These are phyloP conservation scores for Aquilaria malaccensis DNA, from an alignment of 345 rosid species.

Conservation along the genomic window DNA sequence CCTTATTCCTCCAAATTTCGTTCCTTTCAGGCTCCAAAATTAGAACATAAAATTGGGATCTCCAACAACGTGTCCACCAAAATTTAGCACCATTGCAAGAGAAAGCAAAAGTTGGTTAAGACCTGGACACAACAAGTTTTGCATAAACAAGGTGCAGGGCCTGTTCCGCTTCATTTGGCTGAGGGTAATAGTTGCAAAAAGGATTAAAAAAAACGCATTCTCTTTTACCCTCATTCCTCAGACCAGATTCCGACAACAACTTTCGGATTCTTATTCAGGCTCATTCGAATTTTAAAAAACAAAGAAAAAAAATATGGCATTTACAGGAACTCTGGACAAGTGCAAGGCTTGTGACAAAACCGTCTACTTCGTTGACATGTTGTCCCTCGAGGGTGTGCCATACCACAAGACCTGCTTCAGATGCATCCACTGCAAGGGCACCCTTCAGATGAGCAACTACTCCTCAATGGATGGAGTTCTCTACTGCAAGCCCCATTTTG, in stretches of 20 bases:
- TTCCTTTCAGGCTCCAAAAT: slow-evolving; percentile 11
- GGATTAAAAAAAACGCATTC: background rate
- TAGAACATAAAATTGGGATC: slow-evolving; percentile 32
- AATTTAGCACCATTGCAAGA: slow-evolving; percentile 21
- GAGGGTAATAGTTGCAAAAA: slow-evolving; percentile 10
- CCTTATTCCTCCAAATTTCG: slow-evolving; percentile 35
- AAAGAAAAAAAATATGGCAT: slow-evolving; percentile 38
- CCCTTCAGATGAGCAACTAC: slow-evolving; percentile 92
- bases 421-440: slow-evolving; percentile 94
- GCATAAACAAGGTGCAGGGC: slow-evolving; percentile 26
- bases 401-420: slow-evolving; percentile 86
- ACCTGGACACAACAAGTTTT: slow-evolving; percentile 29
- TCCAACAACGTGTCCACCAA: slow-evolving; percentile 38
- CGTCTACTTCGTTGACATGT: slow-evolving; percentile 76
- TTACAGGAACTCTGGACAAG: slow-evolving; percentile 89
- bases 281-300: slow-evolving; percentile 11
- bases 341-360: slow-evolving; percentile 92
- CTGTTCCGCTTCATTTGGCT: slow-evolving; percentile 34
- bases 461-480: slow-evolving; percentile 98
- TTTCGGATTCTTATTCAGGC: no score
- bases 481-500: slow-evolving; percentile 94
- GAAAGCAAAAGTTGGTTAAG: slow-evolving; percentile 15
- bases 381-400: slow-evolving; percentile 82
- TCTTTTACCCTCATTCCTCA: slow-evolving; percentile 15
- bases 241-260: background rate